Evolutionary conservation across 768 basidiomycete species (phyloP).

Genomic region (Clitopilus hobsonii): DNA sequence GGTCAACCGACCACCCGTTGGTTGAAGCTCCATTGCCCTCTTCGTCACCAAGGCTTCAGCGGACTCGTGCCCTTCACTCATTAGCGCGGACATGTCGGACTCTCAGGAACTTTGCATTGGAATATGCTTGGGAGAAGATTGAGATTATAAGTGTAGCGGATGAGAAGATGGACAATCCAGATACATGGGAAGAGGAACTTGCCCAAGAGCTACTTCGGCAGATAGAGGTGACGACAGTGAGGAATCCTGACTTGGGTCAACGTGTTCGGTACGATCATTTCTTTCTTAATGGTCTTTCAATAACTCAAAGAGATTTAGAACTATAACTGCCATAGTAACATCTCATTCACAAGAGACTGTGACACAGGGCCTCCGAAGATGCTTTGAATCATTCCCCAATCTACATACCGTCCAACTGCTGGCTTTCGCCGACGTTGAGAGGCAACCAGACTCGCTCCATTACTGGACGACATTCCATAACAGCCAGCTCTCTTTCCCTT

Average conservation of each 20-base stretch:
- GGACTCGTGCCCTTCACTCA: neutral
- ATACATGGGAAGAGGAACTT: neutral
- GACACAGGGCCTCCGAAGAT: neutral
- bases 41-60: neutral
- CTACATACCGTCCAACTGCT: neutral
- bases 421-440: neutral
- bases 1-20: neutral
- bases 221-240: constrained; percentile 12
- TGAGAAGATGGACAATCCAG: neutral
- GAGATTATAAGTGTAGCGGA: neutral
- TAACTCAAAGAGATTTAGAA: neutral
- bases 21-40: neutral
- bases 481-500: neutral
- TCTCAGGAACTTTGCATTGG: neutral
- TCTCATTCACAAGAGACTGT: neutral
- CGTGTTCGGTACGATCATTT: constrained; percentile 8
- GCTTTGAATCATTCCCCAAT: neutral
- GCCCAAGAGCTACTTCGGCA: constrained; percentile 9
- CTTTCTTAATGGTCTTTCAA: neutral
- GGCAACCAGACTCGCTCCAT: neutral
- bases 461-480: neutral
- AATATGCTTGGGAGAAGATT: neutral
- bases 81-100: neutral
- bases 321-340: neutral
- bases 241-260: constrained; percentile 6